Evolutionary conservation across 768 basidiomycete genomes (phyloP), one percentile per base, ranked within the genome.

Genomic region (Flagelloscypha sp.): DNA sequence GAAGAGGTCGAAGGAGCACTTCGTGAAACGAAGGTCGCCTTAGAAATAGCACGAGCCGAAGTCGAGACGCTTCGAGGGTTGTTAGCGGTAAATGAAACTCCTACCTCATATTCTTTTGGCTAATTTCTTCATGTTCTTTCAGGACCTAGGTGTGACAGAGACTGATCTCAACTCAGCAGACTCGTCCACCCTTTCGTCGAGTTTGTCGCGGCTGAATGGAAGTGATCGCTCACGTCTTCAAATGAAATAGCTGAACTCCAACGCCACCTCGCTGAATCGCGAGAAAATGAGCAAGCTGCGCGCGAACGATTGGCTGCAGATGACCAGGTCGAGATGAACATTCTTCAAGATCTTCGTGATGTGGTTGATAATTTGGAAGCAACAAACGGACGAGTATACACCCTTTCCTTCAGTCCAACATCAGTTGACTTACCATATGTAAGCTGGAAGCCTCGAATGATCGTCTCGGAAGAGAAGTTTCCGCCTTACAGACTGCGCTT

Each of bases 1-100:
- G 81, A 80, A 39, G 94, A 99, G 53, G 71, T 90, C 15, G 90
- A 94, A 54, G 85, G 84, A 47, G 94, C 94, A 2, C 62, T 98
- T 25, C 66, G 82, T 43, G 92, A 97, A 62, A 88, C 84, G 46
- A 81, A 79, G 3, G 68, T 76, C 29, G 87, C 93, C 0, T 68
- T 98, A 7, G 93, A 98, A 56, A 83, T 82, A 47, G 85, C 92
- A 5, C 65, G 85, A 37, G 86, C 85, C 10, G 94, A 99, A 56
- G 83, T 97, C 9, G 94, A 99, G 61, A 54, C 57, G 41, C 62
- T 60, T 48, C 78, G 28, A 63, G 93, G 36, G 59, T 72, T 22
- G 94, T 62, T 84, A 28, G 66, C 74, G 23, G 88, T 90, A 56
- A 65, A 85, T 37, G 7, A 18, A 19, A 31, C 19, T 24, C 17